Evolutionary conservation across 805 yeast species (phyloP), one percentile per base, ranked within the genome.

Genomic region (Yarrowia sp.): DNA sequence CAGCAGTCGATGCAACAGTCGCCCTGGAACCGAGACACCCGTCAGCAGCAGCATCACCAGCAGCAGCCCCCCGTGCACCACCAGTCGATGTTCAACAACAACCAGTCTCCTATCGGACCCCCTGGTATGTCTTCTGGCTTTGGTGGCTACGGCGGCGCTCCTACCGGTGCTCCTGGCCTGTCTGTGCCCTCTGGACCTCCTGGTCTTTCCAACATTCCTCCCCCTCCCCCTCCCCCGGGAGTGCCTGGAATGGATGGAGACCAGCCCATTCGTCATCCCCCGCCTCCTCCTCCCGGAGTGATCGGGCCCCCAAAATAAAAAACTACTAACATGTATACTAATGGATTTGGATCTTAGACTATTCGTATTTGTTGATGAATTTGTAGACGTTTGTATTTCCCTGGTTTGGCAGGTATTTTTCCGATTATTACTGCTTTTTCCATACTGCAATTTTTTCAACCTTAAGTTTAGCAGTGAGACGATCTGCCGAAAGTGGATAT

Each of bases 101-200:
- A 54, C 32, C 64, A 67, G 40, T 40, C 70, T 4, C 65, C 71
- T n/a, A 62, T 65, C 51, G 71, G 71, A 6, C 73, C 74, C 26
- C 71, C 73, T 33, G 73, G 73, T 40, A 70, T 74, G 19, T 75
- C 52, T 7, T 17, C 74, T 14, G 26, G 66, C 73, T 54, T 54
- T 26, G 61, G 59, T 24, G 43, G 46, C 10, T 17, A 69, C 73
- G 19, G 76, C 72, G n/a, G 76, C 22, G 71, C 70, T 12, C 51
- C 71, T 9, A 59, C 68, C 26, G 72, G 73, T 35, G 71, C 75
- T 12, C 71, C 68, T 67, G 62, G 35, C 24, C 49, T 46, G 46
- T 36, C 68, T 40, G 41, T 43, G 35, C 75, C 76, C 16, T 43
- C 64, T 36, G 67, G 67, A 51, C 65, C 67, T 26, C 61, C 69